These are phyloP conservation scores for Stropharia rugosoannulata DNA, from an alignment of 768 basidiomycete species.

Conservation along the genomic window DNA sequence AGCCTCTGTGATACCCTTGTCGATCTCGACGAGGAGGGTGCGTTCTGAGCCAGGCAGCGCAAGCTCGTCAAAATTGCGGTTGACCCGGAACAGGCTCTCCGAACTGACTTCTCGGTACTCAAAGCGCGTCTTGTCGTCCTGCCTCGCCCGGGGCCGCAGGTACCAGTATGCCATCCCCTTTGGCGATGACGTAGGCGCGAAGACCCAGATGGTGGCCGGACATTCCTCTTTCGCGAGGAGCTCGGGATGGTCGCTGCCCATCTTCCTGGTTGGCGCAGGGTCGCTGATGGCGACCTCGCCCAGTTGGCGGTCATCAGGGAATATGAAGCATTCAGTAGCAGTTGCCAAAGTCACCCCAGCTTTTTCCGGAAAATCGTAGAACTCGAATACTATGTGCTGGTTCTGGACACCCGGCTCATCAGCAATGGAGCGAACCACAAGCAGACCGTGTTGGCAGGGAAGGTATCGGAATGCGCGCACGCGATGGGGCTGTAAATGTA, in stretches of 20 bases:
- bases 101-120: constrained; percentile 1
- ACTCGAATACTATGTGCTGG: constrained; percentile 28
- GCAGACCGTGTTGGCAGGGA: constrained; percentile 48
- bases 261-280: constrained; percentile 25
- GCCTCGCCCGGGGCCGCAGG: constrained; percentile 15
- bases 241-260: constrained; percentile 17
- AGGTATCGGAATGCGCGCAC: constrained; percentile 53
- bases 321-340: constrained; percentile 13
- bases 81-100: constrained; percentile 19
- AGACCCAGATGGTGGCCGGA: constrained; percentile 25
- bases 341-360: constrained; percentile 12
- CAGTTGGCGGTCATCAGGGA: constrained; percentile 9
- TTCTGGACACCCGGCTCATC: constrained; percentile 9
- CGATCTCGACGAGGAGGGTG: constrained; percentile 39
- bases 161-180: constrained; percentile 24
- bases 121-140: constrained; percentile 1
- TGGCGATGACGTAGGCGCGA: constrained; percentile 18
- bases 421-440: constrained; percentile 43
- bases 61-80: constrained; percentile 21
- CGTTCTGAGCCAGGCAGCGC: constrained; percentile 45
- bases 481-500: constrained; percentile 36
- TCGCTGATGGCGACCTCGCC: constrained; percentile 39
- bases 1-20: constrained; percentile 24
- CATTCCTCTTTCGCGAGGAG: constrained; percentile 15
- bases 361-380: constrained; percentile 21